Percentiles rank a stretch among this genome's conserved stretches.
Conservation (phyloP, 208 protist genomes). For the Crithidia mellificae region DNA sequence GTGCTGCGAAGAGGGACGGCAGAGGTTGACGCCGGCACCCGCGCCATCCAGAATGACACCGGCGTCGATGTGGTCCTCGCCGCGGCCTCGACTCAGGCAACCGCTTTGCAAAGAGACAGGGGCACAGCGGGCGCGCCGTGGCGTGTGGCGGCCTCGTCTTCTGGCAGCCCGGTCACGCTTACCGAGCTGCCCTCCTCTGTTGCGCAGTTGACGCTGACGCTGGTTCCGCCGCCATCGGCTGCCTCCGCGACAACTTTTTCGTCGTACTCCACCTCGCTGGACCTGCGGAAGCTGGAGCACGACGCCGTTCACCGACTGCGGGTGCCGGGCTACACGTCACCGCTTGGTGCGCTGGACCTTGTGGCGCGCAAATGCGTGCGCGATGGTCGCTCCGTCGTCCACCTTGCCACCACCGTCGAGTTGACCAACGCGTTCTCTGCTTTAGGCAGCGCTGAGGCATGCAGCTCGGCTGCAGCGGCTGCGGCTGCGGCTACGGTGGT, state of each 20-base stretch:
- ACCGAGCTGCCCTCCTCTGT: not conserved
- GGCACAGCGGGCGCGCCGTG: not conserved
- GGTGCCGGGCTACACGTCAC: slow-evolving; percentile 18
- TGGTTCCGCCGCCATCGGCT: not conserved
- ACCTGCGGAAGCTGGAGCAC: not conserved
- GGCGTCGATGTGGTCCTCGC: slow-evolving; percentile 18
- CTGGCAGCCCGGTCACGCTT: not conserved
- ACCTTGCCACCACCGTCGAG: slow-evolving; percentile 21
- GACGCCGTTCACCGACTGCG: slow-evolving; percentile 11
- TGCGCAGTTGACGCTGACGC: slow-evolving; percentile 3
- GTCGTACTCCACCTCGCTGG: not conserved
- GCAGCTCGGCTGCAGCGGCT: too few species aligned
- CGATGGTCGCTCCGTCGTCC: slow-evolving; percentile 3
- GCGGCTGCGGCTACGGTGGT: not conserved
- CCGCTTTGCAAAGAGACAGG: not conserved
- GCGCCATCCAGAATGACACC: slow-evolving; percentile 19
- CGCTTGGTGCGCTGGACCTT: slow-evolving; percentile 25
- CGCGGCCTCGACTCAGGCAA: not conserved
- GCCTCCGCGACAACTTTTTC: not conserved
- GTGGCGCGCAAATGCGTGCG: slow-evolving; percentile 13
- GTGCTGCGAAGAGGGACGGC: not conserved
- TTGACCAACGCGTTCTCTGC: slow-evolving; percentile 33
- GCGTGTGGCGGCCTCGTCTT: not conserved
- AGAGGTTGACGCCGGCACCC: not conserved
- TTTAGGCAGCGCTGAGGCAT: not conserved